A percentile compares a stretch with the other conserved stretches of the same genome.
phyloP scores from a whole-genome alignment of 2,329 filamentous ascomycete genomes.

The Xylariaceae sp. region DNA sequence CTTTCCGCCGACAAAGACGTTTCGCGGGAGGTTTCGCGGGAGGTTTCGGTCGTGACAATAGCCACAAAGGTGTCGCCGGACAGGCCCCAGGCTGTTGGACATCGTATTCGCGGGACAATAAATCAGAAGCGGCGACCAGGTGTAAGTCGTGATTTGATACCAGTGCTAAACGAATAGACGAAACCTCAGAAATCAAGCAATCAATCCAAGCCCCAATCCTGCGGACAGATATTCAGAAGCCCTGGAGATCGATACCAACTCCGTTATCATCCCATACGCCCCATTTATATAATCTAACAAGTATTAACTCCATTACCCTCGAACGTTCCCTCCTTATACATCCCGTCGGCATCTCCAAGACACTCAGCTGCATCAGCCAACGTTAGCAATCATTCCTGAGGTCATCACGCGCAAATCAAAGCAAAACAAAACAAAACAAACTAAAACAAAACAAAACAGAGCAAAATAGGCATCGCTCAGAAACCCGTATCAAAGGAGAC shows the following conservation, averaged over 20 bases:
- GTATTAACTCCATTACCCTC: conserved; percentile 31
- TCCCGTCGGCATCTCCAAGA: conserved; percentile 36
- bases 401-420: neutral
- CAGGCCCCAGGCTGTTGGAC: too few relatives aligned
- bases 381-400: conserved; percentile 4
- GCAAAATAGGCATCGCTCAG: neutral
- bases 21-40: too few relatives aligned
- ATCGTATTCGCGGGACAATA: too few relatives aligned
- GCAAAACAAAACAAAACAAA: too few relatives aligned
- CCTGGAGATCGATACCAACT: neutral
- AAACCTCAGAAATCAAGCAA: neutral
- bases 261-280: neutral
- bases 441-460: too few relatives aligned
- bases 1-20: too few relatives aligned
- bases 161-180: too few relatives aligned
- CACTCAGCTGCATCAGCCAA: conserved; percentile 35
- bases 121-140: too few relatives aligned
- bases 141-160: too few relatives aligned
- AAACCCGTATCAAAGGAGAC: neutral
- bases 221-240: neutral
- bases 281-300: conserved; percentile 23
- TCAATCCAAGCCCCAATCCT: too few relatives aligned
- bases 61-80: too few relatives aligned
- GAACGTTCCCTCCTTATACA: conserved; percentile 38
- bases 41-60: too few relatives aligned